Evolutionary conservation across 2,329 filamentous ascomycete genomes (phyloP), one percentile per base, ranked within the genome.

Genomic region (Hypoxylon sp.): DNA sequence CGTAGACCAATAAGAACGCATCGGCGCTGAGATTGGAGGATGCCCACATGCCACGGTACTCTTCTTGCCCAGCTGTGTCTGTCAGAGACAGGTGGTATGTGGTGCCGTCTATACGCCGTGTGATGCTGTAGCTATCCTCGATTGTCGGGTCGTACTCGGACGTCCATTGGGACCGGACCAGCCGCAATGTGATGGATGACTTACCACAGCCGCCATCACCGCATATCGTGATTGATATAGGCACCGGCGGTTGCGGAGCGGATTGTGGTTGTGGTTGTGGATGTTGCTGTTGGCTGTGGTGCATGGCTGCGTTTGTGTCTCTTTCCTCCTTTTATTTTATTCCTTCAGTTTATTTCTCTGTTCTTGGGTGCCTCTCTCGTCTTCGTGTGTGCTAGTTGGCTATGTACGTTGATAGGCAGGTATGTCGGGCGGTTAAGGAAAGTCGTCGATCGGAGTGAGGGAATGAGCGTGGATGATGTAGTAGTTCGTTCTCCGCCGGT

Each of bases 1-100:
- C 93, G 86, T 96, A 96, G 74, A 96, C 93, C 75, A 96, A 87
- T 22, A 96, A 85, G 82, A 95, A 96, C 70, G 92, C 93, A 78
- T 96, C 93, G 69, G 91, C 91, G 77, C 89, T 87, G 14, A 95
- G 88, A 79, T 95, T 95, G 25, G 90, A 90, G 35, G 89, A 86
- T 1, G 92, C 92, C 93, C 93, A 96, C 85, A 96, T 92, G 74
- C 92, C 91, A 73, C 93, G 91, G 83, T 96, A 96, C 82, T 96
- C 93, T 82, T 96, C 93, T 80, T 96, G 93, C n/a, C 93, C 93
- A 27, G 93, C 93, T 0, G 93, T 95, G 83, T 96, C 93, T 66
- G 92, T 95, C 55, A 96, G 86, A 54, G 87, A 86, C 37, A 96
- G 89, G 79, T 93, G 91, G 85, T 95, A 95, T 56, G 89, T 90